Conservation (phyloP, 192 early-diverging fungal species). For the Backusella tuberculispora region DNA sequence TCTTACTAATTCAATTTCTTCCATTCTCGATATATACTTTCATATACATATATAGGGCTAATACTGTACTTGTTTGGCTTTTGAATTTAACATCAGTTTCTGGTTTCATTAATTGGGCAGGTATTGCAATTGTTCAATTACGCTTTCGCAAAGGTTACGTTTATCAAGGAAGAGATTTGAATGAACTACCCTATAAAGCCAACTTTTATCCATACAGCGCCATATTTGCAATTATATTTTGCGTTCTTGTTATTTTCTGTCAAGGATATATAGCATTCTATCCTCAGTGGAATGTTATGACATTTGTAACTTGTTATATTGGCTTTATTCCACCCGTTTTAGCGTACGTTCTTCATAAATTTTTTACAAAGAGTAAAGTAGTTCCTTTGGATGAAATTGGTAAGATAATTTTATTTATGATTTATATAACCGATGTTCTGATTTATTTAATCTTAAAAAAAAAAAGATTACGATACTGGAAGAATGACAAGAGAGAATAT, state of each 20-base stretch:
- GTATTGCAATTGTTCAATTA: slow-evolving; percentile 74
- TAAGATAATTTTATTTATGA: background rate
- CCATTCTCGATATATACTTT: background rate
- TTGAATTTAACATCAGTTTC: slow-evolving; percentile 65
- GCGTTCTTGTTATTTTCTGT: slow-evolving; percentile 59
- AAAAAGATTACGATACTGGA: slow-evolving; percentile 21
- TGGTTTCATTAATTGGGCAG: slow-evolving; percentile 80
- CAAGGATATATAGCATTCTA: slow-evolving; percentile 60
- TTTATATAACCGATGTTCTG: background rate
- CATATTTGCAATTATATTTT: slow-evolving; percentile 61
- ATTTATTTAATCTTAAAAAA: background rate
- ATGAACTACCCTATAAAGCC: slow-evolving; percentile 68
- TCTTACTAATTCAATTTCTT: no score
- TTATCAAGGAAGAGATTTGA: slow-evolving; percentile 62
- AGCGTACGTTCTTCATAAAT: slow-evolving; percentile 62
- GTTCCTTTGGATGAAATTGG: slow-evolving; percentile 62
- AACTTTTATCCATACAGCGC: slow-evolving; percentile 69
- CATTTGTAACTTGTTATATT: slow-evolving; percentile 63
- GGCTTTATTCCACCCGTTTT: slow-evolving; percentile 62
- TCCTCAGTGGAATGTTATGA: slow-evolving; percentile 51
- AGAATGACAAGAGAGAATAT: slow-evolving; percentile 11
- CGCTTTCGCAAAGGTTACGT: slow-evolving; percentile 79
- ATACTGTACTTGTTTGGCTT: slow-evolving; percentile 56
- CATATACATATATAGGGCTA: slow-evolving; percentile 21
- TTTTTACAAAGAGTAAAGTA: slow-evolving; percentile 58